Evolutionary conservation across 257 asterid genomes (phyloP), one percentile per base, ranked within the genome.

Genomic region (Plectranthus barbatus): DNA sequence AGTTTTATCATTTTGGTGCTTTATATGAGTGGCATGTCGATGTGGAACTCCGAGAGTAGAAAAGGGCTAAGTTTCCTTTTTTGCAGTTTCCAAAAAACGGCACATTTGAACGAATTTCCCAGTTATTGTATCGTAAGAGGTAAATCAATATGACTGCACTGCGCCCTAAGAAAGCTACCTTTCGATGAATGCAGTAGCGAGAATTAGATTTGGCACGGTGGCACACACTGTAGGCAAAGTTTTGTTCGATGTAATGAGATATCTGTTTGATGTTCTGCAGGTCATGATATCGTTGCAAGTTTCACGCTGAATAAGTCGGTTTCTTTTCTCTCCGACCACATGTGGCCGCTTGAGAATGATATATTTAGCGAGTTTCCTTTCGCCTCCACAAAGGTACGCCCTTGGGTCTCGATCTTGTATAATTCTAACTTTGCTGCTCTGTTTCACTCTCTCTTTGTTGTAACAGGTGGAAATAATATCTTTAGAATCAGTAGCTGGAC

Each of bases 221-320:
- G 9, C 9, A 9, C 39, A 34, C 6, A n/a, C n/a, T 9, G 9
- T 34, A 9, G 13, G 55, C 55, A 49, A n/a, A 15, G 33, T 7
- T 49, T n/a, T n/a, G n/a, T n/a, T n/a, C n/a, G 15, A 33, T 50
- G 31, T 69, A 47, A 66, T 57, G 23, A 48, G 39, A 17, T 68
- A 15, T 72, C 63, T 56, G 41, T 75, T 68, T 56, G 72, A 52
- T 52, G 57, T 73, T 80, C 66, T 64, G 51, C 84, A 90, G 97
- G 95, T 77, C 85, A 79, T 83, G 84, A 86, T 67, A 75, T 87
- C 40, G 97, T 90, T 39, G 97, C 96, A 51, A 85, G 96, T 71
- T 93, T 93, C 73, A 75, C 69, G 84, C 76, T 90, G 69, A 72
- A 72, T 42, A 87, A 78, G 72, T 78, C 96, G 21, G 82, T 74